These are phyloP conservation scores for Epichloe uncinata DNA, from an alignment of 2,329 filamentous ascomycete genomes.

Conservation along the genomic window DNA sequence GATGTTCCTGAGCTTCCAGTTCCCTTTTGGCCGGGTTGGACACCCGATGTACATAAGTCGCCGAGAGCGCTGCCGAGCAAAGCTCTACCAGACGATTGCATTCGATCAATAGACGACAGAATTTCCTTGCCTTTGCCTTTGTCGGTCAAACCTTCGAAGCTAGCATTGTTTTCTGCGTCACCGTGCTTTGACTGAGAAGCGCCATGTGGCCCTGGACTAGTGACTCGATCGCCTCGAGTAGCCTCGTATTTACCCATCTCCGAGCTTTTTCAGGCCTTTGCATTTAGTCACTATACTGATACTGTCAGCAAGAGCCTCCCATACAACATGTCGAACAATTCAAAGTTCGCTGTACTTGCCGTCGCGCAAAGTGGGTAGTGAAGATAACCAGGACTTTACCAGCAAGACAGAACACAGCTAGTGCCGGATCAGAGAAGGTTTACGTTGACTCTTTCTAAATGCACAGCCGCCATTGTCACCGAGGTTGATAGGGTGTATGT, in stretches of 20 bases:
- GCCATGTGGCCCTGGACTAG: not conserved
- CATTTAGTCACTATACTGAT: not conserved
- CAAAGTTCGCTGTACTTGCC: not conserved
- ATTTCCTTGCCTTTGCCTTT: conserved; percentile 8
- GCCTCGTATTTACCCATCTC: not conserved
- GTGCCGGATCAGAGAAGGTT: no score
- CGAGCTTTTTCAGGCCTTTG: not conserved
- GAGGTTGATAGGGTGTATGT: no score
- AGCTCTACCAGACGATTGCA: conserved; percentile 1
- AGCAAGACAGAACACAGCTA: no score
- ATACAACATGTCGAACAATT: no score
- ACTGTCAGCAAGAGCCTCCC: no score
- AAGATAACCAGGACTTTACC: no score
- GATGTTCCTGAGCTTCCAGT: not conserved
- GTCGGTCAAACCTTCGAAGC: not conserved
- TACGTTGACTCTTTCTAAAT: no score
- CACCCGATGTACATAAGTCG: not conserved
- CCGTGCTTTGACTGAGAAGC: not conserved
- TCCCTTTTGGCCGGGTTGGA: conserved; percentile 8
- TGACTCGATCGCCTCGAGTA: not conserved
- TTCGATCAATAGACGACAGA: not conserved
- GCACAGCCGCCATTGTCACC: no score
- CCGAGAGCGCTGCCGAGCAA: not conserved
- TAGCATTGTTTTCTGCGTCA: not conserved
- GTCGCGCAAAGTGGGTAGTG: no score